Evolutionary conservation across 352 stramenopile species (phyloP).

Genomic region (Phytophthora gonapodyides): DNA sequence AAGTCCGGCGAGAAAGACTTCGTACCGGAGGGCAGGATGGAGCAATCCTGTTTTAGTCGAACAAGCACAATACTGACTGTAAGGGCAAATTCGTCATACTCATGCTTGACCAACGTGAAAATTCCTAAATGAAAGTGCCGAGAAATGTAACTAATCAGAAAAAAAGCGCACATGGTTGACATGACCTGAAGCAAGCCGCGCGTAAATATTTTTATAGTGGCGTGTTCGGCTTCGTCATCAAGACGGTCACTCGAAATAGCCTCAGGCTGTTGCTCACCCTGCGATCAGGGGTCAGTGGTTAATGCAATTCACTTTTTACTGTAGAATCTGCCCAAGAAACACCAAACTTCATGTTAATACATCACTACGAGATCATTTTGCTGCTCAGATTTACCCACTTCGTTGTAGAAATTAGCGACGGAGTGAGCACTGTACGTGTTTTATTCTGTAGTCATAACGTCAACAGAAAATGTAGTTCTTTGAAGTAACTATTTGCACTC

Average conservation of each 20-base stretch:
- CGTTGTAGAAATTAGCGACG: conserved; percentile 48
- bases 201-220: conserved; percentile 36
- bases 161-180: conserved; percentile 52
- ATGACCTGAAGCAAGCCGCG: conserved; percentile 57
- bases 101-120: conserved; percentile 47
- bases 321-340: conserved; percentile 54
- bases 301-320: conserved; percentile 36
- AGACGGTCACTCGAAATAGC: conserved; percentile 4
- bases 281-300: conserved; percentile 43
- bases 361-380: background rate
- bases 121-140: conserved; percentile 34
- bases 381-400: conserved; percentile 23
- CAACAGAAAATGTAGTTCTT: conserved; percentile 23
- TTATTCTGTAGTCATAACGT: conserved; percentile 34
- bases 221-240: conserved; percentile 14
- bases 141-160: no score
- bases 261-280: conserved; percentile 45
- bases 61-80: conserved; percentile 50
- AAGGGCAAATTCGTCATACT: conserved; percentile 44
- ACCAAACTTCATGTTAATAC: background rate
- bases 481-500: conserved; percentile 38
- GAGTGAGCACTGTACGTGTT: conserved; percentile 46
- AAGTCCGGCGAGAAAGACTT: background rate
- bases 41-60: conserved; percentile 37
- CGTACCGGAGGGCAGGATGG: conserved; percentile 40